A percentile compares a stretch with the other conserved stretches of the same genome.
Conservation (phyloP, 441 rosid species). For the Erodium chrysanthum region DNA sequence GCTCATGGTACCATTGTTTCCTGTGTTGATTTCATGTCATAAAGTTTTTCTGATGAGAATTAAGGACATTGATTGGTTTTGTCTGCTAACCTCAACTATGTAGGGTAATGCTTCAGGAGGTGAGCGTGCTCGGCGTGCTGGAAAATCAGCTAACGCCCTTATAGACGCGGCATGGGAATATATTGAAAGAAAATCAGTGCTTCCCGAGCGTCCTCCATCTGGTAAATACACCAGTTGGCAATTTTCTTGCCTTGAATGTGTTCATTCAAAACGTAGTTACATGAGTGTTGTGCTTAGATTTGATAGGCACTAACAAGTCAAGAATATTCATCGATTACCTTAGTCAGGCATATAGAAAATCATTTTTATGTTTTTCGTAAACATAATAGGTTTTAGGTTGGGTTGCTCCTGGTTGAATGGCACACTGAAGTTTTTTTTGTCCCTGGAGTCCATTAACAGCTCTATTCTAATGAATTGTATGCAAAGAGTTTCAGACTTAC, state of each 20-base stretch:
- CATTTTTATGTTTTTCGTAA: too few relatives aligned
- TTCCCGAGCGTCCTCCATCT: constrained; percentile 58
- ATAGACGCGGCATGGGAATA: constrained; percentile 55
- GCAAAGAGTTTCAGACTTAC: too few relatives aligned
- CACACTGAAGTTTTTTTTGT: too few relatives aligned
- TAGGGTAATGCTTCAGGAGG: constrained; percentile 97
- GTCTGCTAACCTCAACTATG: constrained; percentile 14
- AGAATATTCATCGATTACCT: too few relatives aligned
- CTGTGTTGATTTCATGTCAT: neutral
- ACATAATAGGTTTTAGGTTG: too few relatives aligned
- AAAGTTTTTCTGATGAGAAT: constrained; percentile 9
- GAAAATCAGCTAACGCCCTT: constrained; percentile 44
- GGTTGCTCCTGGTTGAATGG: too few relatives aligned
- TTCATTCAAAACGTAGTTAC: neutral
- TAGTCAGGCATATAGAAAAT: too few relatives aligned
- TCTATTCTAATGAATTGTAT: too few relatives aligned
- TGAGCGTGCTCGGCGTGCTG: constrained; percentile 60
- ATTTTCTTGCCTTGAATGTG: neutral
- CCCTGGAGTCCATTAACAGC: too few relatives aligned
- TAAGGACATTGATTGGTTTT: constrained; percentile 14
- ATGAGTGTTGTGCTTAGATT: neutral
- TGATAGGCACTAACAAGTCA: neutral
- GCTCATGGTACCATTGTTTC: constrained; percentile 53
- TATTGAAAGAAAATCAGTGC: constrained; percentile 47
- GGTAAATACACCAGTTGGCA: constrained; percentile 31